A percentile compares a stretch with the other conserved stretches of the same genome.
phyloP scores from a whole-genome alignment of 2,329 filamentous ascomycete species.

The Phoma sp. region DNA sequence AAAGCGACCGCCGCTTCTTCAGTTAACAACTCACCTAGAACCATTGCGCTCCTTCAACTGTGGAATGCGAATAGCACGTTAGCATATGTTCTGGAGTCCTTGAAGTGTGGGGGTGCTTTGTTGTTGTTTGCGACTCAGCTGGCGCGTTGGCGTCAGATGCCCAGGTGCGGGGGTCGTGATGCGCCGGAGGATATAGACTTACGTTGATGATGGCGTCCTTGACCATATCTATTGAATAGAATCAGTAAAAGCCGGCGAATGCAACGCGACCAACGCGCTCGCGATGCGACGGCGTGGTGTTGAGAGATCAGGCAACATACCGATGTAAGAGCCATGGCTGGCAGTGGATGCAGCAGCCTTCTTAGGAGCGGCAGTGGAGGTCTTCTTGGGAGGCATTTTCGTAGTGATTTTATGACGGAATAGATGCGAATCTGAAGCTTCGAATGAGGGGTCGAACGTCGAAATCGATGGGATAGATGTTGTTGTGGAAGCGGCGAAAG shows the following conservation, averaged over 20 bases:
- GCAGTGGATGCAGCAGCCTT: constrained; percentile 61
- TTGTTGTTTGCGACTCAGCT: constrained; percentile 39
- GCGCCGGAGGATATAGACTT: constrained; percentile 62
- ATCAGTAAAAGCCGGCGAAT: constrained; percentile 64
- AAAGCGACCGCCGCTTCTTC: constrained; percentile 23
- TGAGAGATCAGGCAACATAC: constrained; percentile 58
- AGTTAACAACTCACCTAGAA: constrained; percentile 64
- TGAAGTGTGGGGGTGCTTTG: constrained; percentile 21
- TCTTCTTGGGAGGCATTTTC: constrained; percentile 71
- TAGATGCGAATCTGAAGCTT: constrained; percentile 39
- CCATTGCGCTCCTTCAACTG: constrained; percentile 75
- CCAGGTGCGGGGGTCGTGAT: constrained; percentile 47
- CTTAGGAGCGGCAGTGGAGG: constrained; percentile 61
- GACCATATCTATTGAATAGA: constrained; percentile 67
- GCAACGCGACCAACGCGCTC: constrained; percentile 45
- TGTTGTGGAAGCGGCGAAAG: constrained; percentile 36
- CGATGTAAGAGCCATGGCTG: constrained; percentile 69
- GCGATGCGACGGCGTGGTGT: constrained; percentile 55
- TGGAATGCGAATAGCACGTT: constrained; percentile 53
- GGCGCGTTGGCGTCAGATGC: constrained; percentile 44
- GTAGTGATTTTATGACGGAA: constrained; percentile 34
- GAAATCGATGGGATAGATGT: constrained; percentile 27
- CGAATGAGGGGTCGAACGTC: constrained; percentile 37
- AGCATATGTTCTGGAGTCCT: constrained; percentile 47
- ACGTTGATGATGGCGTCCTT: constrained; percentile 74